Conservation (phyloP, 1,284 basidiomycete genomes). For the Athelia psychrophila region DNA sequence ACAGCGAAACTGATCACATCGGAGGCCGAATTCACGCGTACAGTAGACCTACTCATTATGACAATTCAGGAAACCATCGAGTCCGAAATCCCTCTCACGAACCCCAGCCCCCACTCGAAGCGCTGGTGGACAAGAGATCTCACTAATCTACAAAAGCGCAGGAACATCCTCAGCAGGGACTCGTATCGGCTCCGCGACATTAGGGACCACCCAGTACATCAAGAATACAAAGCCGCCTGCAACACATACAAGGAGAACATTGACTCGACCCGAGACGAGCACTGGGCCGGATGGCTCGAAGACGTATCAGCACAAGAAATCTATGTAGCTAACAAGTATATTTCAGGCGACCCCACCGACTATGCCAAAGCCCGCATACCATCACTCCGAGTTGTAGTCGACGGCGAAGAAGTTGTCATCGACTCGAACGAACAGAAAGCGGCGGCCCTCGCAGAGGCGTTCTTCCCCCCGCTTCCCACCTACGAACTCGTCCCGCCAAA, state of each 20-base stretch:
- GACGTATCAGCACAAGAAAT: neutral
- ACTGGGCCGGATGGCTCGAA: neutral
- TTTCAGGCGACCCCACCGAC: neutral
- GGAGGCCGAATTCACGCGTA: neutral
- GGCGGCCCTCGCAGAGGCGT: neutral
- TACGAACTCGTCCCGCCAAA: neutral
- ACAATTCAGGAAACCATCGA: neutral
- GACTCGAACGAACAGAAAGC: neutral
- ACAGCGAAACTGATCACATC: neutral
- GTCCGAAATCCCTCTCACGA: conserved; percentile 4
- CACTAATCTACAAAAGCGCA: neutral
- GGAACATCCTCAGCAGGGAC: neutral
- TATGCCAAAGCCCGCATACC: neutral
- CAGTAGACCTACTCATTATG: neutral
- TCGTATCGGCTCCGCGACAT: neutral
- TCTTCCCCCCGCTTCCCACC: neutral
- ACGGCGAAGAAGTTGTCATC: neutral
- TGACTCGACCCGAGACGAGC: neutral
- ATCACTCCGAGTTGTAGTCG: neutral
- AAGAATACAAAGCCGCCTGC: neutral
- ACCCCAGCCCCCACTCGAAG: conserved; percentile 4
- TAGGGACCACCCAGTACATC: neutral
- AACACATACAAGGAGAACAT: neutral
- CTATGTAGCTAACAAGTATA: neutral
- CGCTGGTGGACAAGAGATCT: conserved; percentile 11